phyloP scores from a whole-genome alignment of 1,139 yeast genomes.

The Blastobotrys raffinosifermentans region DNA sequence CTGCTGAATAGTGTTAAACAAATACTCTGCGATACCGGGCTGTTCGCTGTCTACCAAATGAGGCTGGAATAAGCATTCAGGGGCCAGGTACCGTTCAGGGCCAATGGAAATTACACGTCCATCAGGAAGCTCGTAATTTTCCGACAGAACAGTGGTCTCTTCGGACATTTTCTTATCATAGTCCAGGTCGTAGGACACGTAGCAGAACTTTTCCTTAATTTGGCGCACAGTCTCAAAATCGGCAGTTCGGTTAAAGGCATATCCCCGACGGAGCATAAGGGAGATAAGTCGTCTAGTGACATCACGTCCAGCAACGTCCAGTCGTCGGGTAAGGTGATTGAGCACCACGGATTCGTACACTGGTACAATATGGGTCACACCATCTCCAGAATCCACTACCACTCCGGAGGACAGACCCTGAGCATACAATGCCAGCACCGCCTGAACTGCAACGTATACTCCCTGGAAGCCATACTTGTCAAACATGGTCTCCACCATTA shows the following conservation, averaged over 20 bases:
- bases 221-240: conserved; percentile 98
- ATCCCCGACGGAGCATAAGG: conserved; percentile 87
- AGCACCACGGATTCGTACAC: conserved; percentile 95
- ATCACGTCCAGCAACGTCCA: conserved; percentile 97
- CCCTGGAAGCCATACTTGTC: conserved; percentile 94
- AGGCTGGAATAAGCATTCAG: conserved; percentile 97
- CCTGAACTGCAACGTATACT: conserved; percentile 96
- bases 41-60: conserved; percentile 95
- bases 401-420: conserved; percentile 97
- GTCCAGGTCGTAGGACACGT: conserved; percentile 89
- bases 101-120: conserved; percentile 94
- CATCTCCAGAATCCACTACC: conserved; percentile 95
- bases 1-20: conserved; percentile 86
- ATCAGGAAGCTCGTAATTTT: conserved; percentile 89
- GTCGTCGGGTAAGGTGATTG: conserved; percentile 84
- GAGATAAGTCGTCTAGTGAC: conserved; percentile 92
- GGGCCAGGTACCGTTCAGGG: conserved; percentile 94
- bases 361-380: conserved; percentile 96
- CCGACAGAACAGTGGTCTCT: conserved; percentile 91
- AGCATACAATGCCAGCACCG: conserved; percentile 93
- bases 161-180: conserved; percentile 81
- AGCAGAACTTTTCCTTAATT: conserved; percentile 92
- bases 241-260: conserved; percentile 96
- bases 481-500: conserved; percentile 97
- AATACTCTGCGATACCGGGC: conserved; percentile 90